These are phyloP conservation scores for Nicotiana knightiana DNA, from an alignment of 257 asterid genomes.

Conservation along the genomic window DNA sequence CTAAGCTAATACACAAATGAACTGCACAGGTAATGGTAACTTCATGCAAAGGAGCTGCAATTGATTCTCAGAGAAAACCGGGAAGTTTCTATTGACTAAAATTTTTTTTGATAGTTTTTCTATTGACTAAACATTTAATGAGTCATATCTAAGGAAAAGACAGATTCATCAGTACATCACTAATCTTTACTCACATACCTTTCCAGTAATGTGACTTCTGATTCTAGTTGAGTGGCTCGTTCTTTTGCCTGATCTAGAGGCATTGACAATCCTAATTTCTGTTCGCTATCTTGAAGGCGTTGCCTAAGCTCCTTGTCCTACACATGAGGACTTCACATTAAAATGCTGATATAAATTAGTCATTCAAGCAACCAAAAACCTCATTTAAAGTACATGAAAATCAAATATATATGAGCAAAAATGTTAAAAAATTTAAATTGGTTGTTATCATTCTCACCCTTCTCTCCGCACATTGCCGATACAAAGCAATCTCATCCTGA, in stretches of 20 bases:
- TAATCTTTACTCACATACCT: slow-evolving; percentile 40
- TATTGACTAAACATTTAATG: not conserved
- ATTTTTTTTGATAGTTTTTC: not conserved
- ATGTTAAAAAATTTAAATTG: not conserved
- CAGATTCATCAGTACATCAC: not conserved
- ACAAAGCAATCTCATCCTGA: slow-evolving; percentile 45
- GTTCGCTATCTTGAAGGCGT: slow-evolving; percentile 87
- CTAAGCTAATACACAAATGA: not conserved
- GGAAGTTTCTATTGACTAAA: not conserved
- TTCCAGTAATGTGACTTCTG: slow-evolving; percentile 73
- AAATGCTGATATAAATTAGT: not conserved
- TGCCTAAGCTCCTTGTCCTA: slow-evolving; percentile 78
- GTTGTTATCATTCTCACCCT: slow-evolving; percentile 32
- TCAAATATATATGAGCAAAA: not conserved
- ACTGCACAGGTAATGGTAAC: not conserved
- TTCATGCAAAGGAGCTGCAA: not conserved
- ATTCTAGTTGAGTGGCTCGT: slow-evolving; percentile 64
- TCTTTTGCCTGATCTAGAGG: slow-evolving; percentile 74
- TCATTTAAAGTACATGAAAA: not conserved
- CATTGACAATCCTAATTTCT: slow-evolving; percentile 77
- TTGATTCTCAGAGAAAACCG: not conserved
- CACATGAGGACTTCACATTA: slow-evolving; percentile 6
- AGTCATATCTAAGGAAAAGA: not conserved
- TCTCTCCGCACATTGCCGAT: slow-evolving; percentile 39
- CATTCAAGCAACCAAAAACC: not conserved